Conservation (phyloP, 108 stramenopile genomes). For the Cyclotella kingstonii region DNA sequence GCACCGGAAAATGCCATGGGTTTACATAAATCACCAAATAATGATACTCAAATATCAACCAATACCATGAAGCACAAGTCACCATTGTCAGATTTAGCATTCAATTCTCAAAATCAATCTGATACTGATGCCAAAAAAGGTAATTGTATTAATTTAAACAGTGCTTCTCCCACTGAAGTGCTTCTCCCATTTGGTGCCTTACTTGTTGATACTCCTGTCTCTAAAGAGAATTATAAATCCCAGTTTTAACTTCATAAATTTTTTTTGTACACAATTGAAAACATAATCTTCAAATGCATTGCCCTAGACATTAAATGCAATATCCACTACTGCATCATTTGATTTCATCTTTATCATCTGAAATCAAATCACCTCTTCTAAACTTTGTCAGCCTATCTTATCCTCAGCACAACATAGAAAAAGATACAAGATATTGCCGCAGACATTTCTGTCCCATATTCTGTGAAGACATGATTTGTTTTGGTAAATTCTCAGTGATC, state of each 20-base stretch:
- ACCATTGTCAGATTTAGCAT: constrained; percentile 10
- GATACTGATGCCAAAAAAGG: constrained; percentile 1
- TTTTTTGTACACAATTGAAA: too few species aligned
- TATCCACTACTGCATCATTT: too few species aligned
- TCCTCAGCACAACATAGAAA: too few species aligned
- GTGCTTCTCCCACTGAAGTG: constrained; percentile 2
- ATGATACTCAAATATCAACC: neutral
- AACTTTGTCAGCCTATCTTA: too few species aligned
- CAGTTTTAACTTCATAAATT: too few species aligned
- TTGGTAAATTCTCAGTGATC: too few species aligned
- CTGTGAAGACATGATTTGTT: too few species aligned
- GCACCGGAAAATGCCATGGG: neutral
- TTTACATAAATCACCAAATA: neutral
- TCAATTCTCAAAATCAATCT: constrained; percentile 17
- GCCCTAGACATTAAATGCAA: too few species aligned
- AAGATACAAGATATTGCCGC: too few species aligned
- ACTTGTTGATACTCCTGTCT: constrained; percentile 21
- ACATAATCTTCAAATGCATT: neutral
- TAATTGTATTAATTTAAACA: neutral
- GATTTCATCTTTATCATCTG: too few species aligned
- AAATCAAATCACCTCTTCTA: too few species aligned
- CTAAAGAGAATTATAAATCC: constrained; percentile 17
- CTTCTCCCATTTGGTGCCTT: constrained; percentile 35
- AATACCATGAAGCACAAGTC: constrained; percentile 3
- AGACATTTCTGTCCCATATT: too few species aligned